phyloP scores from a whole-genome alignment of 768 basidiomycete species.

The Mycena capillaripes region DNA sequence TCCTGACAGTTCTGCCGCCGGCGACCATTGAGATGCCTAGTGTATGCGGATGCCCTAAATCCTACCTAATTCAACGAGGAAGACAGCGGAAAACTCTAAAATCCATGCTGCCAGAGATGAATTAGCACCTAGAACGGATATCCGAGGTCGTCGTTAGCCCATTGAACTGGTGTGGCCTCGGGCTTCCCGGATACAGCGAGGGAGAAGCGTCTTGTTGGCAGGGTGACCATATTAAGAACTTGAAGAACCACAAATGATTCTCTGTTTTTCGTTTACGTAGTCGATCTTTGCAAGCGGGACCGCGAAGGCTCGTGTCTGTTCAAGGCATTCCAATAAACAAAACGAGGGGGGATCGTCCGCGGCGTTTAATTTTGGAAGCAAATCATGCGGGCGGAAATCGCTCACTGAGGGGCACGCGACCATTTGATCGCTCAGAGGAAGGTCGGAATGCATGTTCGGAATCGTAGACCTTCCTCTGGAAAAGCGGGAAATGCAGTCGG shows the following conservation, averaged over 20 bases:
- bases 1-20: constrained; percentile 12
- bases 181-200: neutral
- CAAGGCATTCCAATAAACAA: neutral
- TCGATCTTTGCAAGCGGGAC: constrained; percentile 4
- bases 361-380: neutral
- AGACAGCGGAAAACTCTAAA: constrained; percentile 11
- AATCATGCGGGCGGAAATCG: constrained; percentile 1
- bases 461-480: neutral
- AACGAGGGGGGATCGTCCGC: constrained; percentile 4
- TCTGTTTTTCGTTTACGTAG: constrained; percentile 19
- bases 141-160: constrained; percentile 9
- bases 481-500: neutral
- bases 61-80: neutral
- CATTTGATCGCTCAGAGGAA: neutral
- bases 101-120: neutral
- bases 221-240: constrained; percentile 14
- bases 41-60: constrained; percentile 10
- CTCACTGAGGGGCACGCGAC: constrained; percentile 18
- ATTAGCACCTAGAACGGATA: neutral
- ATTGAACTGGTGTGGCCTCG: neutral
- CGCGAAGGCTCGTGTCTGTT: constrained; percentile 5
- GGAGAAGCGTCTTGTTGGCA: constrained; percentile 12
- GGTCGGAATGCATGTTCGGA: neutral
- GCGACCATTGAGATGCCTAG: constrained; percentile 10
- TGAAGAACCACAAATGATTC: constrained; percentile 15